Evolutionary conservation across 2,329 filamentous ascomycete genomes (phyloP).

Genomic region (Scleromitrula shiraiana): DNA sequence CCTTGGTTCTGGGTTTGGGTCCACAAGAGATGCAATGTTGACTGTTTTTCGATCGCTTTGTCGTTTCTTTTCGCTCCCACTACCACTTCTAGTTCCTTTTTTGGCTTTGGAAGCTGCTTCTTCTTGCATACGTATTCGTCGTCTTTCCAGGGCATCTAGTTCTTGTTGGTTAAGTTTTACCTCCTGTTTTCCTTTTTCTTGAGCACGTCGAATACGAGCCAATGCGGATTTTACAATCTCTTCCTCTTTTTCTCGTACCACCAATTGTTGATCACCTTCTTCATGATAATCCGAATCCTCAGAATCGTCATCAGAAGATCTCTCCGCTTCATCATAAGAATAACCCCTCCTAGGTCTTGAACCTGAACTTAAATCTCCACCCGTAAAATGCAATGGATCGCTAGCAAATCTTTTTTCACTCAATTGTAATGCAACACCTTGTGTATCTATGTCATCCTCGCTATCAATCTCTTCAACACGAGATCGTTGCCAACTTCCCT

Average conservation of each 20-base stretch:
- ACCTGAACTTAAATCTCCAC: constrained; percentile 45
- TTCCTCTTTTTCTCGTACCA: constrained; percentile 61
- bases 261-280: constrained; percentile 42
- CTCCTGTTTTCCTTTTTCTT: constrained; percentile 66
- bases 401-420: constrained; percentile 45
- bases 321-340: constrained; percentile 37
- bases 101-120: constrained; percentile 21
- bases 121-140: constrained; percentile 46
- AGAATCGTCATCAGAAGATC: constrained; percentile 25
- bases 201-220: constrained; percentile 70
- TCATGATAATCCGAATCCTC: constrained; percentile 45
- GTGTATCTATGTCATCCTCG: constrained; percentile 43
- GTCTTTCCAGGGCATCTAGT: constrained; percentile 68
- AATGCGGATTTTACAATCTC: constrained; percentile 69
- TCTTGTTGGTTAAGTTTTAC: constrained; percentile 76
- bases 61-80: constrained; percentile 23
- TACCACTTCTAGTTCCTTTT: constrained; percentile 20
- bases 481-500: constrained; percentile 41
- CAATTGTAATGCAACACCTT: constrained; percentile 44
- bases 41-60: constrained; percentile 19
- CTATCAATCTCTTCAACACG: constrained; percentile 60
- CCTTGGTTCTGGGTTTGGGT: constrained; percentile 15
- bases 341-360: constrained; percentile 23
- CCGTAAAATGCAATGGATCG: constrained; percentile 54
- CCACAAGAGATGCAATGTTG: constrained; percentile 24